phyloP scores from a whole-genome alignment of 208 protist species.

The Acanthamoeba castellanii region DNA sequence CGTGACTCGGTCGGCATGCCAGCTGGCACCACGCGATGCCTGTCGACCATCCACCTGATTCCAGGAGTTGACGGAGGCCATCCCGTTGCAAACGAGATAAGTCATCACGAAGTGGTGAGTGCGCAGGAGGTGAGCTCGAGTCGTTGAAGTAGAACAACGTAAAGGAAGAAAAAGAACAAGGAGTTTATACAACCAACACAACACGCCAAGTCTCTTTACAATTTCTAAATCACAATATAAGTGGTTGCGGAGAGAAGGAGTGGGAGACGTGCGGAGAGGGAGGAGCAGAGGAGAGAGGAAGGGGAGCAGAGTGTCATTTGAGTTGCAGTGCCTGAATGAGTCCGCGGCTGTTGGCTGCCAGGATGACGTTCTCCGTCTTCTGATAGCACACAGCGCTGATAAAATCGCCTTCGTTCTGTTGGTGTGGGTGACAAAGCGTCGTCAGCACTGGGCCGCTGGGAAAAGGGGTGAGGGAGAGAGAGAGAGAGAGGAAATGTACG shows the following conservation, averaged over 20 bases:
- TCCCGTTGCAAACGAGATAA: neutral
- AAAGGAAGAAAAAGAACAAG: too few species aligned
- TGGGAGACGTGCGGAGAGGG: neutral
- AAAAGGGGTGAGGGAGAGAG: neutral
- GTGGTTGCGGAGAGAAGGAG: neutral
- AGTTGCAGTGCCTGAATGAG: slow-evolving; percentile 74
- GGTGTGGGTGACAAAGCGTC: neutral
- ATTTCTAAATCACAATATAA: neutral
- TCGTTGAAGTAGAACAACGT: too few species aligned
- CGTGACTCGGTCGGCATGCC: too few species aligned
- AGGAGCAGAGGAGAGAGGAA: neutral
- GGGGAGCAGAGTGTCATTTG: neutral
- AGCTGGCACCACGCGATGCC: too few species aligned
- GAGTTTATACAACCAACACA: too few species aligned
- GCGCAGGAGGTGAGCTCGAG: too few species aligned
- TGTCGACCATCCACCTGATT: neutral
- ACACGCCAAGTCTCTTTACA: neutral
- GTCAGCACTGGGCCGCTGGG: neutral
- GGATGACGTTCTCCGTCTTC: slow-evolving; percentile 71
- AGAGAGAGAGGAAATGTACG: neutral
- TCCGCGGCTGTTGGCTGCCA: slow-evolving; percentile 81
- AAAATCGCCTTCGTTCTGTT: slow-evolving; percentile 76
- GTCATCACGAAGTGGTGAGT: too few species aligned
- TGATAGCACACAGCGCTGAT: slow-evolving; percentile 78
- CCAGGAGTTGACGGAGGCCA: neutral